Evolutionary conservation across 2,329 filamentous ascomycete genomes (phyloP).

Genomic region (Fusarium coicis): DNA sequence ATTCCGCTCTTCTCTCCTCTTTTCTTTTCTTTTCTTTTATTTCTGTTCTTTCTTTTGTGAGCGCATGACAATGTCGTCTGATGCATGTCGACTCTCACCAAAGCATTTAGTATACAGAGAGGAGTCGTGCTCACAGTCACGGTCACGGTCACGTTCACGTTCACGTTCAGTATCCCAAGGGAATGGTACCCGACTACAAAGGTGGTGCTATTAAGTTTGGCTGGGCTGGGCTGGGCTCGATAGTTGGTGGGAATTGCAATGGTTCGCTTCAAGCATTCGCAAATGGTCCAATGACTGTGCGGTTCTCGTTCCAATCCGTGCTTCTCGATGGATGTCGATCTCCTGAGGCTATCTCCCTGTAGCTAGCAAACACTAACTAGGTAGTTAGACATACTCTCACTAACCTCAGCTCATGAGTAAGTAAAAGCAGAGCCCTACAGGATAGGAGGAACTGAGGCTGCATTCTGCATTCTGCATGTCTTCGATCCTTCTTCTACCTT

Average conservation of each 20-base stretch:
- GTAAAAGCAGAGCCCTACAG: background rate
- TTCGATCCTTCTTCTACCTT: constrained; percentile 11
- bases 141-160: background rate
- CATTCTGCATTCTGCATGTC: background rate
- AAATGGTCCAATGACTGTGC: background rate
- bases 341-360: background rate
- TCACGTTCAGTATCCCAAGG: background rate
- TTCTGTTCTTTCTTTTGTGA: background rate
- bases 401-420: background rate
- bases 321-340: constrained; percentile 20
- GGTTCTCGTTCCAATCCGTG: constrained; percentile 19
- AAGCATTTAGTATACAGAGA: background rate
- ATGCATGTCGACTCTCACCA: background rate
- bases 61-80: background rate
- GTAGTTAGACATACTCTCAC: background rate
- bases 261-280: constrained; percentile 1
- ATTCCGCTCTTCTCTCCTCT: constrained; percentile 29
- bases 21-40: background rate
- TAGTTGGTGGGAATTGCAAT: background rate
- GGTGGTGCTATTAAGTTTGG: background rate
- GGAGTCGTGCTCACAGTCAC: background rate
- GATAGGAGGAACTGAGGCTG: background rate
- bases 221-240: background rate
- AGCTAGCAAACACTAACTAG: background rate
- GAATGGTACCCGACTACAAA: background rate